Evolutionary conservation across 148 eudicot genomes (phyloP).

Genomic region (Rhododendron mucronatum): DNA sequence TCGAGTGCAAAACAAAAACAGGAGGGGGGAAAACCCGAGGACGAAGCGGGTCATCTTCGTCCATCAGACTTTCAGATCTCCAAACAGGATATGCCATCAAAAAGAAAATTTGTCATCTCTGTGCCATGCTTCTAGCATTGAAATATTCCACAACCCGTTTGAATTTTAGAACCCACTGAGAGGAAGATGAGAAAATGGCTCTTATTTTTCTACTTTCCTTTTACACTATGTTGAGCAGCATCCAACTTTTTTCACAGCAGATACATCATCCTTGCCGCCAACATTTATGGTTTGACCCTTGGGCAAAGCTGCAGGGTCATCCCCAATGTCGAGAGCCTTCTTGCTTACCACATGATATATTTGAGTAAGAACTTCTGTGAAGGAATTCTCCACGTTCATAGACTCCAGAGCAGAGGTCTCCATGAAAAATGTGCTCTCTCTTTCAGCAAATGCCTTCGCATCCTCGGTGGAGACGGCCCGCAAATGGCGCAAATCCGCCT

Average conservation of each 20-base stretch:
- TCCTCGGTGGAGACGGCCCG: slow-evolving; percentile 63
- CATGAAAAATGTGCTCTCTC: slow-evolving; percentile 48
- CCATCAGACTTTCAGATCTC: not conserved
- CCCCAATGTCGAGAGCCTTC: slow-evolving; percentile 55
- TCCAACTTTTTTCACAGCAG: slow-evolving; percentile 58
- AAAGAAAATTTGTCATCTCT: not conserved
- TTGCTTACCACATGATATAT: slow-evolving; percentile 48
- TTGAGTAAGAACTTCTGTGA: slow-evolving; percentile 56
- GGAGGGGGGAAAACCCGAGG: not conserved
- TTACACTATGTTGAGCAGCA: slow-evolving; percentile 54
- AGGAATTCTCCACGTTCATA: slow-evolving; percentile 53
- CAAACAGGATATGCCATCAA: not conserved
- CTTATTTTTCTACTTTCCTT: not conserved
- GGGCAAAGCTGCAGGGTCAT: slow-evolving; percentile 50
- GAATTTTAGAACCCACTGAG: not conserved
- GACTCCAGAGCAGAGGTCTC: slow-evolving; percentile 68
- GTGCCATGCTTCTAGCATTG: slow-evolving; percentile 1
- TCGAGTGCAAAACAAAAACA: not conserved
- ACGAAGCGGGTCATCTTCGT: not conserved
- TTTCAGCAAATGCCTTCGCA: slow-evolving; percentile 55
- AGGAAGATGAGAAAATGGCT: not conserved
- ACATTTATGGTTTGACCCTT: slow-evolving; percentile 64
- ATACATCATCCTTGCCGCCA: slow-evolving; percentile 51
- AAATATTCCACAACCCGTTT: slow-evolving; percentile 6
- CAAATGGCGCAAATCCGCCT: slow-evolving; percentile 58